phyloP scores from a whole-genome alignment of 2,329 filamentous ascomycete species.

The Paracorniculantispora psalliotae region DNA sequence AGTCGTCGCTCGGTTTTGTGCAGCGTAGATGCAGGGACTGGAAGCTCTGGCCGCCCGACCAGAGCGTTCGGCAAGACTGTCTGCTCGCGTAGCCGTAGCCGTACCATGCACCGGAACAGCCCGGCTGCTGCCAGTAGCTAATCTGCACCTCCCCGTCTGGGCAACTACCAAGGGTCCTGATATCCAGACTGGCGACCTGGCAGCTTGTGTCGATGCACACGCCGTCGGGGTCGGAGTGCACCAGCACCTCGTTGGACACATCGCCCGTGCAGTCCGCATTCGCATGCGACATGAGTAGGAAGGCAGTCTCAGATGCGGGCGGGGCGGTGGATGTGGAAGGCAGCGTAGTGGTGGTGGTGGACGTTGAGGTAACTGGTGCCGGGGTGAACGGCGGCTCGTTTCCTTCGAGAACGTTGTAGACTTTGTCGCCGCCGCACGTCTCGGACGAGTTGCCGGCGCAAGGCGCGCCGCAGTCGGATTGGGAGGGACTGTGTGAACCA shows the following conservation, averaged over 20 bases:
- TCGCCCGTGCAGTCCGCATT: neutral
- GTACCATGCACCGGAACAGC: neutral
- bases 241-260: neutral
- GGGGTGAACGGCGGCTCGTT: neutral
- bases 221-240: neutral
- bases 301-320: neutral
- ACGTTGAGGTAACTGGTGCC: neutral
- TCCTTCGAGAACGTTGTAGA: conserved; percentile 1
- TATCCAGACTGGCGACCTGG: neutral
- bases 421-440: neutral
- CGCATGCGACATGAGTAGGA: neutral
- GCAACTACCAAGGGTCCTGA: neutral
- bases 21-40: neutral
- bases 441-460: conserved; percentile 7
- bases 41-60: neutral
- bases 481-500: neutral
- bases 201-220: neutral
- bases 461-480: neutral
- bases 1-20: neutral
- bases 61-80: neutral
- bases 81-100: conserved; percentile 2
- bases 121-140: neutral
- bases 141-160: neutral
- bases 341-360: neutral
- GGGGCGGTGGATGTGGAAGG: neutral